Conservation (phyloP, 352 stramenopile species). For the Blastocystis sp. region DNA sequence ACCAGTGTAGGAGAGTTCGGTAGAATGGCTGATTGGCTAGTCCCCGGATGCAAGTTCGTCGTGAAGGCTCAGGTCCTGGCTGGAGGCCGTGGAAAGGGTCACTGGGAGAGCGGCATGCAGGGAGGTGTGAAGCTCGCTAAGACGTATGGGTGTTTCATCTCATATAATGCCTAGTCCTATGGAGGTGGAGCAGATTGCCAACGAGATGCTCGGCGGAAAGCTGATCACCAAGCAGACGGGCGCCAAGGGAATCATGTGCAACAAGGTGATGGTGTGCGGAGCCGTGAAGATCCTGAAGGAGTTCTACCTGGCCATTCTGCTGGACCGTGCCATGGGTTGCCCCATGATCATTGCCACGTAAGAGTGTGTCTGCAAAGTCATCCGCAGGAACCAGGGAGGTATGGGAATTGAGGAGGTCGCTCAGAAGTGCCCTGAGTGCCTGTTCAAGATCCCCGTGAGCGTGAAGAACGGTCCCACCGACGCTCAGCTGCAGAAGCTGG, state of each 20-base stretch:
- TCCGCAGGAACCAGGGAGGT: conserved; percentile 69
- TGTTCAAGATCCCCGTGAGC: conserved; percentile 82
- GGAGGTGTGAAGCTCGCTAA: conserved; percentile 73
- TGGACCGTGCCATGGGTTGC: conserved; percentile 85
- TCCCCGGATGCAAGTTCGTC: conserved; percentile 59
- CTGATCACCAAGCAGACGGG: conserved; percentile 64
- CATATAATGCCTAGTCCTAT: conserved; percentile 15
- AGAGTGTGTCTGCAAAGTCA: background rate
- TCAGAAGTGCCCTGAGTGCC: conserved; percentile 77
- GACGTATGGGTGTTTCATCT: conserved; percentile 66
- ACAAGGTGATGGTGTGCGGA: conserved; percentile 73
- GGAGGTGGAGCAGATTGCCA: conserved; percentile 59
- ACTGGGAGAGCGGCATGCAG: conserved; percentile 80
- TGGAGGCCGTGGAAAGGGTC: conserved; percentile 81
- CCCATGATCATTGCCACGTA: conserved; percentile 85
- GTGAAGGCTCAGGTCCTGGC: conserved; percentile 85
- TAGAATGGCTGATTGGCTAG: background rate
- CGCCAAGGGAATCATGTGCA: conserved; percentile 60
- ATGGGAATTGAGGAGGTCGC: conserved; percentile 91
- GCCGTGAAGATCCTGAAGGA: conserved; percentile 82
- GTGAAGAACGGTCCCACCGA: conserved; percentile 79
- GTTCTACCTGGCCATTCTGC: conserved; percentile 95
- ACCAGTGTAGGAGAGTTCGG: conserved; percentile 36
- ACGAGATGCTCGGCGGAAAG: conserved; percentile 59
- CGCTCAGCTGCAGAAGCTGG: conserved; percentile 69